Conservation (phyloP, 169 alveolate species). For the Plasmodium vinckei region DNA sequence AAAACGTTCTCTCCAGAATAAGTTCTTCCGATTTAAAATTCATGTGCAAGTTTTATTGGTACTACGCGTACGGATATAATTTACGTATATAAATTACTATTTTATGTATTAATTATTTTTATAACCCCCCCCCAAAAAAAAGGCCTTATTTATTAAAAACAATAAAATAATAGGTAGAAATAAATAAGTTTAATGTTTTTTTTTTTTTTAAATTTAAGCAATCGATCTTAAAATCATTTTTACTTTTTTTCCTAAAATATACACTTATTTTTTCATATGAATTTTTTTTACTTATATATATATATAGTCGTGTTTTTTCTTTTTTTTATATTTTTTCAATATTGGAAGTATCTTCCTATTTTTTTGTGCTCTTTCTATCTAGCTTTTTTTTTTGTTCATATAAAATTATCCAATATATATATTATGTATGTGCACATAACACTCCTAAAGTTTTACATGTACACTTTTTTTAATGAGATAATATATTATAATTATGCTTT, state of each 20-base stretch:
- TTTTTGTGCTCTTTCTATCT: constrained; percentile 6
- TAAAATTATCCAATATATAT: not conserved
- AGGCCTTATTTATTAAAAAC: constrained; percentile 7
- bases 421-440: not conserved
- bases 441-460: not conserved
- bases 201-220: constrained; percentile 4
- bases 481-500: no score
- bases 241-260: constrained; percentile 4
- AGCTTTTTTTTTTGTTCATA: not conserved
- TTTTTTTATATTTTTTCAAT: no score
- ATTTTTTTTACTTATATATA: not conserved
- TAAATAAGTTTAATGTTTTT: not conserved
- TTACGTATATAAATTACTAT: not conserved
- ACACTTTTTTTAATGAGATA: not conserved
- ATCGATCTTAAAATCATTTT: constrained; percentile 25
- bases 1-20: constrained; percentile 40
- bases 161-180: not conserved
- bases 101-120: not conserved
- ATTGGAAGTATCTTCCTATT: not conserved
- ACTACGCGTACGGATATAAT: not conserved
- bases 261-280: not conserved
- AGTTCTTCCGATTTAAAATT: constrained; percentile 16
- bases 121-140: constrained; percentile 12
- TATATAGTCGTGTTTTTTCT: not conserved
- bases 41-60: not conserved